Conservation (phyloP, 73 alveolate species). For the Symbiodinium pilosum region DNA sequence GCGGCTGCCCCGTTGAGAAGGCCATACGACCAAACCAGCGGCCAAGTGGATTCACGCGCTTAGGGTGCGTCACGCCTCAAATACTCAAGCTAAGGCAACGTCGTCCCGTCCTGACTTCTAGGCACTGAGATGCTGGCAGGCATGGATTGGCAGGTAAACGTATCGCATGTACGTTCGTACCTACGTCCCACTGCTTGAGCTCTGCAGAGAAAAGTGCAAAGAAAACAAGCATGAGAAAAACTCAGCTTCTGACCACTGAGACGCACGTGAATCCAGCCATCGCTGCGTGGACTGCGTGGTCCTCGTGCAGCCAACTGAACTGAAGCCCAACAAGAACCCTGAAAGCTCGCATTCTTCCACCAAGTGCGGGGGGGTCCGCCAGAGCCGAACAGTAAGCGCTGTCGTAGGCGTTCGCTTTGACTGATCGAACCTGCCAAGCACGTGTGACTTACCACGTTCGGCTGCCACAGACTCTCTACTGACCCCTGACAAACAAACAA, state of each 20-base stretch:
- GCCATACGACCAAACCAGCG: slow-evolving; percentile 87
- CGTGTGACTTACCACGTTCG: background rate
- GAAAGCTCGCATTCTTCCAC: too few relatives aligned
- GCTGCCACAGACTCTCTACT: too few relatives aligned
- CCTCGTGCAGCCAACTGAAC: too few relatives aligned
- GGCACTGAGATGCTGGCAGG: slow-evolving; percentile 45
- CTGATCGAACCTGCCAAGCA: slow-evolving; percentile 81
- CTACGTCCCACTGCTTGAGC: background rate
- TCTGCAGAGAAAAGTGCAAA: background rate
- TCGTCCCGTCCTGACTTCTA: background rate
- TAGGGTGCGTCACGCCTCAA: slow-evolving; percentile 50
- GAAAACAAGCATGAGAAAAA: background rate
- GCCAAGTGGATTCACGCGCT: slow-evolving; percentile 93
- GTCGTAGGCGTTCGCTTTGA: slow-evolving; percentile 88
- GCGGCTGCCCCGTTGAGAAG: slow-evolving; percentile 86
- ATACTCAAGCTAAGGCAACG: too few relatives aligned
- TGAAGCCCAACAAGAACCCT: too few relatives aligned
- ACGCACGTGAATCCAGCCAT: slow-evolving; percentile 93
- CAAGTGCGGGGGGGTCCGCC: slow-evolving; percentile 93
- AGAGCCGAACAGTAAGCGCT: slow-evolving; percentile 97
- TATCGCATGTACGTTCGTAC: slow-evolving; percentile 47
- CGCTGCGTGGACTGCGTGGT: slow-evolving; percentile 89
- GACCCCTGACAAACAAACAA: too few relatives aligned
- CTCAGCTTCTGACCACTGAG: slow-evolving; percentile 35
- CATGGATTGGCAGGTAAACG: slow-evolving; percentile 81